A percentile compares a stretch with the other conserved stretches of the same genome.
These are phyloP conservation scores for Hypoxylon sp. DNA, from an alignment of 2,329 filamentous ascomycete genomes.

Conservation along the genomic window DNA sequence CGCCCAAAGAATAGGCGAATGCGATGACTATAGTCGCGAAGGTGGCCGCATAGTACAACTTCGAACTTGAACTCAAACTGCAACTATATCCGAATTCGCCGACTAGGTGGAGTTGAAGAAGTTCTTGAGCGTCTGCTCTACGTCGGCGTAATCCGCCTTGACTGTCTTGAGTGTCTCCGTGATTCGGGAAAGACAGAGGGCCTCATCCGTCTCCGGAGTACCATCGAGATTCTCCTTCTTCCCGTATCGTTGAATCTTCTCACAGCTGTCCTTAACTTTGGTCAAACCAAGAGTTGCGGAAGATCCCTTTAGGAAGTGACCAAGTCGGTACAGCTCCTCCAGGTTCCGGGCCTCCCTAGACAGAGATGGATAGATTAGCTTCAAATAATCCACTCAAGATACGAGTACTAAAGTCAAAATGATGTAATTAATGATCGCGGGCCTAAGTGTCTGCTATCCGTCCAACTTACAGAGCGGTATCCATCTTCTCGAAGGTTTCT, in stretches of 20 bases:
- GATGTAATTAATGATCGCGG: not conserved
- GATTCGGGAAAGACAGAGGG: conserved; percentile 77
- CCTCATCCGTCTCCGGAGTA: conserved; percentile 72
- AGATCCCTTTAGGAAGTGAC: conserved; percentile 97
- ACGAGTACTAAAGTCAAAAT: conserved; percentile 1
- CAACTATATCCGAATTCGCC: conserved; percentile 17
- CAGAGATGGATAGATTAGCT: conserved; percentile 40
- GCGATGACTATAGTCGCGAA: conserved; percentile 28
- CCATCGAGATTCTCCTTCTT: conserved; percentile 85
- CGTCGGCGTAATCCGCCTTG: conserved; percentile 81
- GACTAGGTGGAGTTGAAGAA: conserved; percentile 68
- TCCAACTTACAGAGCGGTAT: conserved; percentile 79
- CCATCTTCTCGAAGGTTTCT: conserved; percentile 87
- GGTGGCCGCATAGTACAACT: conserved; percentile 28
- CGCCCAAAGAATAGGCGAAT: conserved; percentile 23
- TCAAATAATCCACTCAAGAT: conserved; percentile 5
- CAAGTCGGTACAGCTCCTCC: conserved; percentile 80
- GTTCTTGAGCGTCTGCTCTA: conserved; percentile 75
- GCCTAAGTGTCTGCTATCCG: conserved; percentile 20
- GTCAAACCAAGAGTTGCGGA: conserved; percentile 92
- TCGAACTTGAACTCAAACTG: conserved; percentile 24
- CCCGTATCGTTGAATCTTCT: conserved; percentile 96
- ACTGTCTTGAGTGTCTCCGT: conserved; percentile 76
- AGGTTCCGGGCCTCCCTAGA: conserved; percentile 76
- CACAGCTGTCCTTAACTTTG: conserved; percentile 92